Base-by-base conservation (phyloP, 1,284 basidiomycete genomes). In the Trichosporon inkin region DNA sequence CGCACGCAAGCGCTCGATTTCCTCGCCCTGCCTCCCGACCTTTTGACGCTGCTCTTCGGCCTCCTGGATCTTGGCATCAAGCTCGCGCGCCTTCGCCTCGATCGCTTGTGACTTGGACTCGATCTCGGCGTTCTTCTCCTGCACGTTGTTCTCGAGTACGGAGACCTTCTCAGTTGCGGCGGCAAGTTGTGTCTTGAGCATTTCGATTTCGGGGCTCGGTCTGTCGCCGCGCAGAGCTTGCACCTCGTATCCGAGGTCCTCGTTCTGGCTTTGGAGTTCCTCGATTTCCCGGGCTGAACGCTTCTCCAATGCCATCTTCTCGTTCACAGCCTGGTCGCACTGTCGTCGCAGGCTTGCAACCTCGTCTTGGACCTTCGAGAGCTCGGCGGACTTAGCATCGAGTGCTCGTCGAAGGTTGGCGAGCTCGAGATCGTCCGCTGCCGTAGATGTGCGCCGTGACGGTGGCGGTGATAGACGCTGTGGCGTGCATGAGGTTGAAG, bases 261-360 rank as follows among this genome's bases (percentile, higher is more conserved):
- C 73, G 36, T 77, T 57, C n/a, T 69, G 64, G 36, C 60, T 62
- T 59, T 71, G 61, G 24, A 78, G 53, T 1, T 62, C 69, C 16
- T 74, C 72, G 10, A 72, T 63, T 20, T 70, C 70, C 32, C 69
- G 68, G 24, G 66, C 67, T 4, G 66, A 56, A 1, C 66, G 57
- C n/a, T 71, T 64, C 62, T 78, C 73, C 0, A 71, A 34, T 0
- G 75, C 74, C 52, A 78, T 67, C 53, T 73, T 73, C 59, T 74
- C 72, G 64, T 80, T 80, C 37, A 75, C 71, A 5, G 73, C 68
- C 56, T 76, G 73, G 63, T 78, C 68, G 16, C 73, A 62, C 10
- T 71, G 71, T 2, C 62, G 58, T 38, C 69, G 68, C 2, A 67
- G 62, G 3, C 39, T 65, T 0, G 67, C 61, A 3, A 78, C 63